A percentile compares a stretch with the other conserved stretches of the same genome.
Evolutionary conservation across 1,284 basidiomycete species (phyloP).

Genomic region (Ganoderma meredithae): DNA sequence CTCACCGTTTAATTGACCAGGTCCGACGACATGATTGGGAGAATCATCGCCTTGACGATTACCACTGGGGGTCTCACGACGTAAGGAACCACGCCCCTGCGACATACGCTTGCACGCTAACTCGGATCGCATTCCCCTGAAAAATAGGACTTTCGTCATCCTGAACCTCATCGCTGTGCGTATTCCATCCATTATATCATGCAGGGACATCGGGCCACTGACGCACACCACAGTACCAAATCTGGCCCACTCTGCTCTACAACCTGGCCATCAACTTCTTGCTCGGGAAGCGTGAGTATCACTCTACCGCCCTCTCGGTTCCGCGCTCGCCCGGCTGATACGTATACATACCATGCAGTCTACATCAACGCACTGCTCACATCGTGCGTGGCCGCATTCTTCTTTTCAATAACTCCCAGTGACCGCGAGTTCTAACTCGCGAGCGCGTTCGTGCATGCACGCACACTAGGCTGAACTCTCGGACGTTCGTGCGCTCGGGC

Average conservation of each 20-base stretch:
- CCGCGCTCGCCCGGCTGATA: not conserved
- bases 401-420: no score
- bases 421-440: no score
- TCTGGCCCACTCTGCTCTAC: not conserved
- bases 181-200: no score
- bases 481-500: not conserved
- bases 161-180: not conserved
- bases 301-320: not conserved
- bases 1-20: not conserved
- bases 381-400: not conserved
- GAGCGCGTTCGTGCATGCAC: no score
- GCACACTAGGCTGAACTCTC: not conserved
- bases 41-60: not conserved
- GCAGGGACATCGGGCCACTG: not conserved
- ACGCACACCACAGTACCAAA: not conserved
- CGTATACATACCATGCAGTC: not conserved
- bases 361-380: slow-evolving; percentile 2
- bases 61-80: not conserved
- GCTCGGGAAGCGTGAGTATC: not conserved
- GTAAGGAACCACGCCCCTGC: not conserved
- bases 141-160: not conserved
- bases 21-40: not conserved
- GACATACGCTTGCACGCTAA: not conserved
- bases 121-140: not conserved
- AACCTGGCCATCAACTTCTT: not conserved